A percentile compares a stretch with the other conserved stretches of the same genome.
phyloP scores from a whole-genome alignment of 2,329 filamentous ascomycete species.

The Neonectria sp. region DNA sequence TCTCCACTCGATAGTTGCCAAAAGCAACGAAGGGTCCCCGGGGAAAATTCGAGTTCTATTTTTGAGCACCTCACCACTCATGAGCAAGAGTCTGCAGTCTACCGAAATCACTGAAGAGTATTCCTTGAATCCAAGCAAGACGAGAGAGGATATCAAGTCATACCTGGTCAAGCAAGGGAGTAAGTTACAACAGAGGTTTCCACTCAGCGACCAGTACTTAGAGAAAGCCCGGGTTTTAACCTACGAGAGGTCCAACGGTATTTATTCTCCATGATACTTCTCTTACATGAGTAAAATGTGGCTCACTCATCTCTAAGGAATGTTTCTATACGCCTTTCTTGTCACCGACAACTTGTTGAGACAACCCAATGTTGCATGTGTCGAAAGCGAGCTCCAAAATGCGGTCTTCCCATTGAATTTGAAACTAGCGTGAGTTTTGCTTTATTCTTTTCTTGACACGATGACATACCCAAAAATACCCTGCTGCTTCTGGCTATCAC shows the following conservation, averaged over 20 bases:
- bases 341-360: slow-evolving; percentile 48
- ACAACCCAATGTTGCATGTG: slow-evolving; percentile 29
- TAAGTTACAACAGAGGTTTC: not conserved
- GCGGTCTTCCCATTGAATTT: not conserved
- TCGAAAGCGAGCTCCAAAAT: slow-evolving; percentile 28
- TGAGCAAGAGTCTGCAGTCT: not conserved
- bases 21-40: slow-evolving; percentile 7
- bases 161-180: slow-evolving; percentile 9
- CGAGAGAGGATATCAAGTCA: slow-evolving; percentile 10
- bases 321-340: slow-evolving; percentile 53
- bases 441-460: accelerated
- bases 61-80: not conserved
- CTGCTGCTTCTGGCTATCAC: not conserved
- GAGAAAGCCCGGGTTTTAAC: not conserved
- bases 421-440: slow-evolving; percentile 3
- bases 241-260: slow-evolving; percentile 16
- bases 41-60: slow-evolving; percentile 17
- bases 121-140: not conserved
- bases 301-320: slow-evolving; percentile 34
- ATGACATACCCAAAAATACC: too few relatives aligned
- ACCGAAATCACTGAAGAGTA: not conserved
- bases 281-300: not conserved
- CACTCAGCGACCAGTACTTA: not conserved
- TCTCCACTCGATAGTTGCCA: slow-evolving; percentile 23
- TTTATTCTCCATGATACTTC: accelerated